A percentile compares a stretch with the other conserved stretches of the same genome.
Evolutionary conservation across 148 eudicot genomes (phyloP).

Genomic region (Fallopia convolvulus): DNA sequence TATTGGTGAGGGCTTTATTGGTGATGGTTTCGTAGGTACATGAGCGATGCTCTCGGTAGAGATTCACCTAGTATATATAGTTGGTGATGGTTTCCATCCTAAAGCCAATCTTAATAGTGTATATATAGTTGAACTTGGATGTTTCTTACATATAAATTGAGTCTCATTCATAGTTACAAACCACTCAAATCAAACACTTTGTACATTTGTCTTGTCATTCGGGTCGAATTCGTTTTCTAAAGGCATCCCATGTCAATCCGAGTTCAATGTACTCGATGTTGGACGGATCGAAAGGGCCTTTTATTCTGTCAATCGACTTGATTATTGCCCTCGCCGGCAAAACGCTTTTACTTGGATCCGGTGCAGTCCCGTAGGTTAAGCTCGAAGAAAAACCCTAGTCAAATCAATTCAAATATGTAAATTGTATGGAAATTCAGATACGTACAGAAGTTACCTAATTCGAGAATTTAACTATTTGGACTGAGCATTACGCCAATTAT

Average conservation of each 20-base stretch:
- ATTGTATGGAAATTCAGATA: neutral
- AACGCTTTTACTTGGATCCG: slow-evolving; percentile 69
- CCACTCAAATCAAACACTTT: neutral
- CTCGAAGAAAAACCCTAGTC: slow-evolving; percentile 76
- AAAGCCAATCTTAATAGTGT: too few relatives aligned
- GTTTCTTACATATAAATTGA: too few relatives aligned
- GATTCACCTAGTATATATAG: too few relatives aligned
- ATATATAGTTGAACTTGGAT: too few relatives aligned
- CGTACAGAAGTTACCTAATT: too few relatives aligned
- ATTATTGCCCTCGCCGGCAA: slow-evolving; percentile 72
- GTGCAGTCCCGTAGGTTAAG: slow-evolving; percentile 50
- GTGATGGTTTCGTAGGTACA: too few relatives aligned
- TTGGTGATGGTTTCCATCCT: too few relatives aligned
- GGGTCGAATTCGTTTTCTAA: slow-evolving; percentile 26
- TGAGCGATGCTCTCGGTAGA: too few relatives aligned
- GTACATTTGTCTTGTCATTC: neutral
- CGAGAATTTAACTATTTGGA: too few relatives aligned
- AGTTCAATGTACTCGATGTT: slow-evolving; percentile 55
- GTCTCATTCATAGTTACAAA: neutral
- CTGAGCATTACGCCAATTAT: too few relatives aligned
- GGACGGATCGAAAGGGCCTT: slow-evolving; percentile 74
- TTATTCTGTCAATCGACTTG: slow-evolving; percentile 49
- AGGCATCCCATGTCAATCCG: slow-evolving; percentile 48
- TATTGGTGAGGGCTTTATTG: slow-evolving; percentile 39
- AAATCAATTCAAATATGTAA: neutral